Evolutionary conservation across 805 yeast genomes (phyloP).

Genomic region (Kodamaea jinghongensis): DNA sequence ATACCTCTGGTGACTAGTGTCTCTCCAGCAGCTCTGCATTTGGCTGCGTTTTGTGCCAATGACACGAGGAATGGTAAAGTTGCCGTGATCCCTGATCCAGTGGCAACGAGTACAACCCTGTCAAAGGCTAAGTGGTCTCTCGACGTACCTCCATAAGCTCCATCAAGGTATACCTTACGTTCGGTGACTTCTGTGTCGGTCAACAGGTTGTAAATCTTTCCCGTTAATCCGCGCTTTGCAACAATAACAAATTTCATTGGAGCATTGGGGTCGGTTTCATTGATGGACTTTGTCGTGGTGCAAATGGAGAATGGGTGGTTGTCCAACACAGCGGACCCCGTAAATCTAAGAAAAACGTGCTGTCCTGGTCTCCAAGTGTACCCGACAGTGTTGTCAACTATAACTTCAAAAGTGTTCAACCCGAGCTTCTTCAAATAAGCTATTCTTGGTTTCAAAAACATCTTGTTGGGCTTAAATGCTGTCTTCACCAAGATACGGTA

Average conservation of each 20-base stretch:
- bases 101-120: conserved; percentile 38
- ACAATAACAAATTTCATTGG: conserved; percentile 45
- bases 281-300: conserved; percentile 19
- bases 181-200: conserved; percentile 22
- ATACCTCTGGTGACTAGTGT: conserved; percentile 22
- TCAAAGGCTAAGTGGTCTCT: conserved; percentile 47
- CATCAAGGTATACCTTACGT: conserved; percentile 45
- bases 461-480: conserved; percentile 41
- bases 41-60: conserved; percentile 17
- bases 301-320: conserved; percentile 58
- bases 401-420: conserved; percentile 29
- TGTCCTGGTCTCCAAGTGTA: conserved; percentile 54
- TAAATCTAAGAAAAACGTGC: conserved; percentile 49
- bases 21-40: not conserved
- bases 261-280: conserved; percentile 14
- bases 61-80: conserved; percentile 42
- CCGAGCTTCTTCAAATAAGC: conserved; percentile 28
- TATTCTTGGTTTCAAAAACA: conserved; percentile 37
- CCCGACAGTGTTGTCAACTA: conserved; percentile 33
- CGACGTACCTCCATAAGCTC: conserved; percentile 56
- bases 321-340: conserved; percentile 44
- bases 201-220: conserved; percentile 26
- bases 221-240: conserved; percentile 49
- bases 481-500: conserved; percentile 48
- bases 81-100: conserved; percentile 55